Percentiles rank a stretch among this genome's conserved stretches.
These are phyloP conservation scores for Boletus semigastroideus DNA, from an alignment of 1,284 basidiomycete genomes.

Conservation along the genomic window DNA sequence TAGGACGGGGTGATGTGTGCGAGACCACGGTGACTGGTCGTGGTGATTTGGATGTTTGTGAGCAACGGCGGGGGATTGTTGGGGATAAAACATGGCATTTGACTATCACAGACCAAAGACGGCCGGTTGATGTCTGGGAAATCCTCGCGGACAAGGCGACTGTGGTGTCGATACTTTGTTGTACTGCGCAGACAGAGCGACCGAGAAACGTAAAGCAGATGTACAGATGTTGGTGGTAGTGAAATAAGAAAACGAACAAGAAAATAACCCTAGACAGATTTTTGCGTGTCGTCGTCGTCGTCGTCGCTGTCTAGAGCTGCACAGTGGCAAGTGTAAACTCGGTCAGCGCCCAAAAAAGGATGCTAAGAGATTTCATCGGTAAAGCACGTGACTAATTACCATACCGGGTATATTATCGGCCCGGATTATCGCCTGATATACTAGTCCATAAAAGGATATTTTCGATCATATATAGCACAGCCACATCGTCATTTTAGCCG, in stretches of 20 bases:
- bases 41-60: conserved; percentile 71
- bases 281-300: conserved; percentile 18
- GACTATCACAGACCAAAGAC: conserved; percentile 17
- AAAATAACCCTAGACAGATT: conserved; percentile 16
- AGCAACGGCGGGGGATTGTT: conserved; percentile 73
- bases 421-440: conserved; percentile 11
- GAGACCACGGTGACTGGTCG: conserved; percentile 69
- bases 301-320: conserved; percentile 16
- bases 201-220: conserved; percentile 1
- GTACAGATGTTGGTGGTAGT: conserved; percentile 12
- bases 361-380: conserved; percentile 3
- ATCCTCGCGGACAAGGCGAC: conserved; percentile 11
- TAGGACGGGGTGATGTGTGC: conserved; percentile 59
- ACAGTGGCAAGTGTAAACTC: conserved; percentile 16
- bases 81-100: conserved; percentile 75
- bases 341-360: conserved; percentile 32
- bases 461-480: conserved; percentile 19
- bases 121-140: conserved; percentile 1
- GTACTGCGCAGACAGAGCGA: conserved; percentile 5
- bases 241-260: conserved; percentile 15
- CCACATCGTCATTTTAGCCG: conserved; percentile 17
- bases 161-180: conserved; percentile 4
- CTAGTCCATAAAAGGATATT: conserved; percentile 6
- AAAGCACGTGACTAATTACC: conserved; percentile 21
- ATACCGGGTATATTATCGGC: conserved; percentile 16